phyloP scores from a whole-genome alignment of 176 grass and related monocot species.

The Musa schizocarpa region DNA sequence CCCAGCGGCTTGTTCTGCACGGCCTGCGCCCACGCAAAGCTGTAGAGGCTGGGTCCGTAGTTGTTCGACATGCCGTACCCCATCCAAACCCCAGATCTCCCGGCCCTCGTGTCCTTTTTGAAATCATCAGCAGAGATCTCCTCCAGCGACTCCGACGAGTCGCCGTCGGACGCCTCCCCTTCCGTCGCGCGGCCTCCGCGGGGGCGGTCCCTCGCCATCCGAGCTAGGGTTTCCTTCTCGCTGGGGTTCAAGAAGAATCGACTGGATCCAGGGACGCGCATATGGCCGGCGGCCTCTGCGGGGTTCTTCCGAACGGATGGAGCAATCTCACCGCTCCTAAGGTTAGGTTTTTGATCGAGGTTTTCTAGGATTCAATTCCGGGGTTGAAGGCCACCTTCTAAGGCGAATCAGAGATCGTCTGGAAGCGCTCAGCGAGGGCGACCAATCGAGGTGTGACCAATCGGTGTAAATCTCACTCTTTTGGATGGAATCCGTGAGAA shows the following conservation, averaged over 20 bases:
- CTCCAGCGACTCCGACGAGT: slow-evolving; percentile 54
- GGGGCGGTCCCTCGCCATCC: slow-evolving; percentile 22
- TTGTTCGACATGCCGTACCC: slow-evolving; percentile 63
- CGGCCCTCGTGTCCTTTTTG: slow-evolving; percentile 10
- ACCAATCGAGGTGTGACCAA: too few species aligned
- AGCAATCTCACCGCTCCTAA: neutral
- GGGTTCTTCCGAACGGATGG: neutral
- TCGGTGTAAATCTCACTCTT: too few species aligned
- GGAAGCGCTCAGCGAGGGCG: too few species aligned
- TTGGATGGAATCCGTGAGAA: too few species aligned
- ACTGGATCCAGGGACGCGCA: slow-evolving; percentile 16
- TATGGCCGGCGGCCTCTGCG: neutral
- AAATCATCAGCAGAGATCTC: slow-evolving; percentile 59
- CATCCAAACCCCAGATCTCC: slow-evolving; percentile 73
- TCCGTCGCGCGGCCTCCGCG: slow-evolving; percentile 14
- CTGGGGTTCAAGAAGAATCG: slow-evolving; percentile 17
- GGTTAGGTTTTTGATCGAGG: neutral
- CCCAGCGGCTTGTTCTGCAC: slow-evolving; percentile 89
- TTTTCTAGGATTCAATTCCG: neutral
- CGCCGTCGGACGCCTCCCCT: slow-evolving; percentile 42
- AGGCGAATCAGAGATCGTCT: neutral
- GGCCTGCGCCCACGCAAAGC: slow-evolving; percentile 86
- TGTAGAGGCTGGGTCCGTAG: slow-evolving; percentile 55
- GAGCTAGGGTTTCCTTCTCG: slow-evolving; percentile 2
- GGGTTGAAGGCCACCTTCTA: too few species aligned